Base-by-base conservation (phyloP, 345 rosid genomes). In the Streptanthus diversifolius region DNA sequence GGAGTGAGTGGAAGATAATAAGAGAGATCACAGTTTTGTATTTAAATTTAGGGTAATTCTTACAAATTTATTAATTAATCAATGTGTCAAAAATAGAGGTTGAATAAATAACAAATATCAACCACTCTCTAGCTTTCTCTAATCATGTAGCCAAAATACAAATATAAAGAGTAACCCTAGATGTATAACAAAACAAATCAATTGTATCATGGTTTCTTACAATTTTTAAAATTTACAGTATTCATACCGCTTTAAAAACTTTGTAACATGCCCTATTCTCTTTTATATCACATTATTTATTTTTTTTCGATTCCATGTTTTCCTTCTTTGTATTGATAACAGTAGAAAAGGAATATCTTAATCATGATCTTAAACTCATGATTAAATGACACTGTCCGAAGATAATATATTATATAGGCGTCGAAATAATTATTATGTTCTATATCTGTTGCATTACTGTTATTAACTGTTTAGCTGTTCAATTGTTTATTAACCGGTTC, bases 331-430 rank as follows among this genome's bases (percentile, higher is more conserved):
- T 56, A 15, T 24, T 44, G 7, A 53, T 33, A 63, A 36, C 21
- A 8, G 13, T 32, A 10, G 15, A 52, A 22, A 40, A 63, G 10
- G 19, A 63, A 19, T 27, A 17, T 51, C 37, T 24, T 39, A 25
- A 64, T 64, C 66, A 64, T 73, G 30, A 64, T 43, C 5, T 55
- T 36, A 8, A 73, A 64, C 48, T 44, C 56, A 72, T 73, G 58
- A 64, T 73, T 54, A 73, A 44, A 63, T 40, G 19, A 30, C 35
- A 71, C 33, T 30, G 5, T 41, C 37, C n/a, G 43, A 41, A 53
- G 58, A 64, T 64, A 57, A 64, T 45, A 57, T 73, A 65, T 47
- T 56, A 43, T 35, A 73, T 36, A 36, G 3, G 3, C 58, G 2
- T 11, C 17, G 32, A 12, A 8, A 64, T 64, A 15, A 56, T 66